Evolutionary conservation across 768 basidiomycete genomes (phyloP).

Genomic region (Suillus bovinus): DNA sequence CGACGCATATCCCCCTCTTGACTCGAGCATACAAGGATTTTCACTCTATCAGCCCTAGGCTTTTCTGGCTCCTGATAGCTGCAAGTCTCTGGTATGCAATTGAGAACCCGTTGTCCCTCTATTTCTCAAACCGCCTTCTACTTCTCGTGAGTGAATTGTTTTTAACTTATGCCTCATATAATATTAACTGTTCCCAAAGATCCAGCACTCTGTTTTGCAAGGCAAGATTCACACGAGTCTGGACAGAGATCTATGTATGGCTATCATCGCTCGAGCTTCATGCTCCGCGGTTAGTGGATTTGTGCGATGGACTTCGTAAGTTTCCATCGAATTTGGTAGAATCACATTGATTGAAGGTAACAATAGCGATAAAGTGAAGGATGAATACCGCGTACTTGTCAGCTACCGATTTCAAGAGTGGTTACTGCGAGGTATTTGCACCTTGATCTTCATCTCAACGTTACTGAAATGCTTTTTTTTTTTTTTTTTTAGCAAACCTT

Average conservation of each 20-base stretch:
- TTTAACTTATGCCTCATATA: background rate
- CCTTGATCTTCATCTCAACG: background rate
- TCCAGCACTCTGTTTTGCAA: conserved; percentile 20
- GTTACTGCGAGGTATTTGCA: conserved; percentile 20
- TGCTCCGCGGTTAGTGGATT: conserved; percentile 21
- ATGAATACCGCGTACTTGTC: conserved; percentile 19
- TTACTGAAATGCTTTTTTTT: background rate
- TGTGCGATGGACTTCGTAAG: conserved; percentile 22
- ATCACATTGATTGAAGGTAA: background rate
- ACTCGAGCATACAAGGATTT: conserved; percentile 22
- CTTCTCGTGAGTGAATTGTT: conserved; percentile 17
- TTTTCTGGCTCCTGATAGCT: conserved; percentile 15
- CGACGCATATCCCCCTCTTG: conserved; percentile 9
- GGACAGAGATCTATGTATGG: conserved; percentile 13
- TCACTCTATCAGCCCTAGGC: conserved; percentile 22
- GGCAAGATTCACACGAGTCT: background rate
- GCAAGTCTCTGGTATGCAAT: conserved; percentile 21
- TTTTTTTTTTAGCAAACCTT: conserved; percentile 22
- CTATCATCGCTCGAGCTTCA: conserved; percentile 13
- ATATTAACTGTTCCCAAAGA: conserved; percentile 12
- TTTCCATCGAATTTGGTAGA: background rate
- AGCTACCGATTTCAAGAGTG: conserved; percentile 22
- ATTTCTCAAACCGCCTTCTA: conserved; percentile 25
- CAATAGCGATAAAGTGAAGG: conserved; percentile 8
- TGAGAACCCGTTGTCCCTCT: conserved; percentile 19